phyloP scores from a whole-genome alignment of 2,329 filamentous ascomycete species.

The Dryadomyces quercus-mongolicae region DNA sequence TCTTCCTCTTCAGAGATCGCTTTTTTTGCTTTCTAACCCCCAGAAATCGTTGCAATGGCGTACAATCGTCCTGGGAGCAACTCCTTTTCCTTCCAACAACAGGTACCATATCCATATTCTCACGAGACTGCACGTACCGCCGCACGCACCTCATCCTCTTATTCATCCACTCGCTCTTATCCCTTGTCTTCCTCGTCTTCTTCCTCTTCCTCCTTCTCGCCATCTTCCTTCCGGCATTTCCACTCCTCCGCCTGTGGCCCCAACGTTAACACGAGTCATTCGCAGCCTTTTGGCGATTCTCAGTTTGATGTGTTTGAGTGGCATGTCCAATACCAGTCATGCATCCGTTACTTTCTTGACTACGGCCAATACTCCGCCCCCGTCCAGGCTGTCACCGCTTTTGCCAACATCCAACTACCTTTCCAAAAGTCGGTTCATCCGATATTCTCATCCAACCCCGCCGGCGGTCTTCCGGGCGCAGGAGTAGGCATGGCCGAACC shows the following conservation, averaged over 20 bases:
- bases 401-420: conserved; percentile 84
- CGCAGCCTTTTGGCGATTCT: conserved; percentile 32
- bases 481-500: conserved; percentile 15
- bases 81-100: conserved; percentile 19
- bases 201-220: conserved; percentile 1
- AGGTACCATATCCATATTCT: conserved; percentile 16
- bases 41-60: conserved; percentile 14
- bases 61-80: conserved; percentile 15
- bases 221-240: not conserved
- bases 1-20: too few species aligned
- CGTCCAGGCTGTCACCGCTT: conserved; percentile 79
- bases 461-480: conserved; percentile 21
- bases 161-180: not conserved
- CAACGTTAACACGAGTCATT: conserved; percentile 9
- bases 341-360: conserved; percentile 83
- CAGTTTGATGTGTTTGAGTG: conserved; percentile 79
- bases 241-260: not conserved
- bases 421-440: conserved; percentile 54
- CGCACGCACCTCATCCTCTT: not conserved
- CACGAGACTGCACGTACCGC: not conserved
- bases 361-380: conserved; percentile 72
- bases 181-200: conserved; percentile 1
- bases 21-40: not conserved
- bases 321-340: conserved; percentile 84
- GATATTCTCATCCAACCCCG: conserved; percentile 25